Evolutionary conservation across 352 stramenopile genomes (phyloP).

Genomic region (Globisporangium canariense): DNA sequence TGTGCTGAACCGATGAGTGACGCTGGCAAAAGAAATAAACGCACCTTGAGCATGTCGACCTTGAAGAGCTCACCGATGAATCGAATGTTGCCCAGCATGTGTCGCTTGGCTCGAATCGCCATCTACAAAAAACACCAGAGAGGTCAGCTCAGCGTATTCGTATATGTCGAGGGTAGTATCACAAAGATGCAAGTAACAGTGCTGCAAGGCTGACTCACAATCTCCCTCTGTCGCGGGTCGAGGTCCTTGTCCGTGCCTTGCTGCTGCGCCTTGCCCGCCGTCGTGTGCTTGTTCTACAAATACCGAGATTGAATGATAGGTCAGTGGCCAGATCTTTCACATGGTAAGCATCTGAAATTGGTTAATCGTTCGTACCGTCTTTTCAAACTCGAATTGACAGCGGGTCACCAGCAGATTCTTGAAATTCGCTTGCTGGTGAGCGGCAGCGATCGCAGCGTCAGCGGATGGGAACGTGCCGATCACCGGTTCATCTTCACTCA

Average conservation of each 20-base stretch:
- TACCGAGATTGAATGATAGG: neutral
- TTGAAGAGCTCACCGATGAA: slow-evolving; percentile 89
- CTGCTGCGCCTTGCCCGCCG: slow-evolving; percentile 28
- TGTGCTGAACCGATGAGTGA: neutral
- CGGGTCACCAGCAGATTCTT: slow-evolving; percentile 70
- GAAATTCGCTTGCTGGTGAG: slow-evolving; percentile 53
- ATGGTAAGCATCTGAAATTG: neutral
- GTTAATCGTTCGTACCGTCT: slow-evolving; percentile 31
- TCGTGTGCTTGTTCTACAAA: slow-evolving; percentile 44
- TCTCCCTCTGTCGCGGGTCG: slow-evolving; percentile 47
- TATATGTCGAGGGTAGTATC: too few relatives aligned
- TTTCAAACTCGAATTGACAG: slow-evolving; percentile 84
- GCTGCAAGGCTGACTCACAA: slow-evolving; percentile 27
- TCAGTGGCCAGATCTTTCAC: neutral
- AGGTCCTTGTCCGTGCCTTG: slow-evolving; percentile 39
- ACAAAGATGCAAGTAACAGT: neutral
- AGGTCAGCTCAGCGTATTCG: neutral
- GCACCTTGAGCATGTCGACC: slow-evolving; percentile 78
- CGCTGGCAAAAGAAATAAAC: neutral
- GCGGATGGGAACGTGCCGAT: slow-evolving; percentile 57
- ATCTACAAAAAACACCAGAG: slow-evolving; percentile 19
- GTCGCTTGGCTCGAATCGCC: slow-evolving; percentile 61
- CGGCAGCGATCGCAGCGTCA: slow-evolving; percentile 46
- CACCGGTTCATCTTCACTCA: slow-evolving; percentile 62
- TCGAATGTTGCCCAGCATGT: slow-evolving; percentile 86